Evolutionary conservation across 805 yeast species (phyloP).

Genomic region (Spathaspora girioi): DNA sequence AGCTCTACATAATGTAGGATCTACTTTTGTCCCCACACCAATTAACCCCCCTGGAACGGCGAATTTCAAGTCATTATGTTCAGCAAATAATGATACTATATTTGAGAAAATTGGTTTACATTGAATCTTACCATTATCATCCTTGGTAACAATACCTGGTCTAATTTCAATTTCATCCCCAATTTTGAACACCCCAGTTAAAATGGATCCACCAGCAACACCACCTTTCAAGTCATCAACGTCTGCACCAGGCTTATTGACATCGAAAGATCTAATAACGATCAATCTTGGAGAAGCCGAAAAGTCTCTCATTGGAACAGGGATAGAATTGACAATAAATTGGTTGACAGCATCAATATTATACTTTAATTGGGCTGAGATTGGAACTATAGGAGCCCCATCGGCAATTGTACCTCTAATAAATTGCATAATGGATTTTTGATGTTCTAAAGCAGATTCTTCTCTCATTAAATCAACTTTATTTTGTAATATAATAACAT

Average conservation of each 20-base stretch:
- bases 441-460: conserved; percentile 93
- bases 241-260: conserved; percentile 98
- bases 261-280: conserved; percentile 97
- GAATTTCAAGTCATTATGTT: conserved; percentile 93
- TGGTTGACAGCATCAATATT: conserved; percentile 98
- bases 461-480: conserved; percentile 98
- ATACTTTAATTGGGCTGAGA: conserved; percentile 97
- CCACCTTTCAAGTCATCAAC: conserved; percentile 97
- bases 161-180: conserved; percentile 99
- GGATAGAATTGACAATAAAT: conserved; percentile 90
- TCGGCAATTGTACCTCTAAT: conserved; percentile 98
- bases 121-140: conserved; percentile 80
- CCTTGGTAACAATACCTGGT: conserved; percentile 98
- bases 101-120: conserved; percentile 95
- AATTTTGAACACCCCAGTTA: conserved; percentile 93
- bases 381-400: conserved; percentile 98
- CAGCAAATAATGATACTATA: conserved; percentile 93
- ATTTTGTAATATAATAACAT: conserved; percentile 93
- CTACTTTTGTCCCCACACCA: conserved; percentile 99
- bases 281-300: conserved; percentile 90
- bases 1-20: conserved; percentile 98
- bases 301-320: conserved; percentile 95
- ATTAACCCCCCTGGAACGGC: conserved; percentile 99
- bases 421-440: conserved; percentile 86
- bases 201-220: conserved; percentile 99